phyloP scores from a whole-genome alignment of 208 protist genomes.

The Zelonia costaricensis region DNA sequence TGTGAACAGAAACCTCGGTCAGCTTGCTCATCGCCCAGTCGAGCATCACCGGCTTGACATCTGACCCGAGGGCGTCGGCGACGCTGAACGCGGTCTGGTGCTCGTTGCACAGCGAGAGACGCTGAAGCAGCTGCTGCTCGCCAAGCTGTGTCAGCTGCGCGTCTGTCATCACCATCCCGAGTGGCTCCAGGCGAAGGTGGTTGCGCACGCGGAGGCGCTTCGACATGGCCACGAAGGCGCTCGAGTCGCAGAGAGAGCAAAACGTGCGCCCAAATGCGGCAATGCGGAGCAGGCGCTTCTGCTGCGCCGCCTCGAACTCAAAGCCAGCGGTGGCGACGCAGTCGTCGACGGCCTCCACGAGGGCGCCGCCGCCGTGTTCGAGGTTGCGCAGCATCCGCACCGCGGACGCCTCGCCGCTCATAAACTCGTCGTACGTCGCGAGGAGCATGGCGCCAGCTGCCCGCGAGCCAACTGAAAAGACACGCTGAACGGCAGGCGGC shows the following conservation, averaged over 20 bases:
- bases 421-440: constrained; percentile 77
- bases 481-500: constrained; percentile 38
- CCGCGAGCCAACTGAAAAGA: constrained; percentile 76
- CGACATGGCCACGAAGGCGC: constrained; percentile 81
- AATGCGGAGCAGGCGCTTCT: constrained; percentile 89
- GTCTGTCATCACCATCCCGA: constrained; percentile 90
- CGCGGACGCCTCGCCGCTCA: constrained; percentile 64
- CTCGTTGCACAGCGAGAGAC: constrained; percentile 75
- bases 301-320: constrained; percentile 75
- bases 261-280: constrained; percentile 95
- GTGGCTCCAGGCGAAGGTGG: constrained; percentile 48
- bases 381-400: constrained; percentile 74
- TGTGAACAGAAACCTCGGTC: constrained; percentile 6
- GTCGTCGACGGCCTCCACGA: constrained; percentile 80
- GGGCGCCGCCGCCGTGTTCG: constrained; percentile 36
- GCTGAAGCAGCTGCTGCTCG: constrained; percentile 65
- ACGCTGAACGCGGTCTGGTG: constrained; percentile 91
- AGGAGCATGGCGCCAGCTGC: constrained; percentile 62
- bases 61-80: constrained; percentile 57
- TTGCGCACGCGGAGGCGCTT: constrained; percentile 91
- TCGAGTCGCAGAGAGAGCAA: constrained; percentile 74
- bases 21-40: constrained; percentile 95
- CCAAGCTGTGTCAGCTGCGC: constrained; percentile 72
- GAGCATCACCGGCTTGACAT: constrained; percentile 77
- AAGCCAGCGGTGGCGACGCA: constrained; percentile 90